Percentiles rank a stretch among this genome's conserved stretches.
Conservation (phyloP, 768 basidiomycete species). For the Mycena venus region DNA sequence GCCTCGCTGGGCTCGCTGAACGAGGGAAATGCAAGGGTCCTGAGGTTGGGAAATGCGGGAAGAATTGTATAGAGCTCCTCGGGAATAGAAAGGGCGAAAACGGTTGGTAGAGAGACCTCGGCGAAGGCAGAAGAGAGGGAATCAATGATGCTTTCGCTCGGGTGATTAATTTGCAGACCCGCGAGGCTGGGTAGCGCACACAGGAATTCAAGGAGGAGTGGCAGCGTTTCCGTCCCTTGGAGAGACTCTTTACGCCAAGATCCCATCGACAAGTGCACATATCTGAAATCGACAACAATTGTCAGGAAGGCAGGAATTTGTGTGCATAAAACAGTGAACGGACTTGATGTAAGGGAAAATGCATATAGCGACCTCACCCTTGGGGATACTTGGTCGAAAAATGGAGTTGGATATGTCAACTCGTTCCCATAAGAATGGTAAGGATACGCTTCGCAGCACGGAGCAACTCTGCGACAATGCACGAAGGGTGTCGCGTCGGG, state of each 20-base stretch:
- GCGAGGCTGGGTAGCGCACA: not conserved
- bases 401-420: not conserved
- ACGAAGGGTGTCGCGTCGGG: not conserved
- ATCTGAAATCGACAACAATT: not conserved
- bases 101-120: not conserved
- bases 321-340: not conserved
- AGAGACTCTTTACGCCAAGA: not conserved
- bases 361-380: not conserved
- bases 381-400: not conserved
- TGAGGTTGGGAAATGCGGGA: slow-evolving; percentile 7
- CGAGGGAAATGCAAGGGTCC: not conserved
- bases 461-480: slow-evolving; percentile 8
- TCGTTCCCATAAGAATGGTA: slow-evolving; percentile 3
- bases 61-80: not conserved
- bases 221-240: not conserved
- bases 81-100: not conserved
- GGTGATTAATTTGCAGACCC: not conserved
- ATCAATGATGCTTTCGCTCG: not conserved
- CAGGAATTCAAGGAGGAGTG: not conserved
- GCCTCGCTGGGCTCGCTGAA: not conserved
- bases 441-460: not conserved
- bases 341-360: slow-evolving; percentile 14
- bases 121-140: not conserved
- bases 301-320: not conserved
- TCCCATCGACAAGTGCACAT: slow-evolving; percentile 7